Conservation (phyloP, 495 filamentous ascomycete species). For the Jackrogersella multiformis region DNA sequence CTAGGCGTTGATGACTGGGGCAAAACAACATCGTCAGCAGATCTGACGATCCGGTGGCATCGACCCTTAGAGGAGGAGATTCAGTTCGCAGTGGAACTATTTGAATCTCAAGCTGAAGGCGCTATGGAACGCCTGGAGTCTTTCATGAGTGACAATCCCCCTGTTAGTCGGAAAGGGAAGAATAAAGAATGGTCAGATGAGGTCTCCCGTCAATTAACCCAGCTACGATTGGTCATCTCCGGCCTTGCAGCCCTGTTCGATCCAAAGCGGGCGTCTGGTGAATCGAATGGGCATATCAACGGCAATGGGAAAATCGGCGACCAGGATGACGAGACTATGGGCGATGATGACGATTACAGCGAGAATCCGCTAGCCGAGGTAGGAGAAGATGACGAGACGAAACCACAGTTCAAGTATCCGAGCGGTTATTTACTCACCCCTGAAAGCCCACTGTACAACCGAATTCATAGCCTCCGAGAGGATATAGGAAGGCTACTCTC, state of each 20-base stretch:
- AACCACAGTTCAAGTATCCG: conserved; percentile 82
- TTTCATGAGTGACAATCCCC: conserved; percentile 80
- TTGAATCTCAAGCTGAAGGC: conserved; percentile 75
- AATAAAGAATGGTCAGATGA: conserved; percentile 99
- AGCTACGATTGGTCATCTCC: conserved; percentile 84
- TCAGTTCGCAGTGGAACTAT: conserved; percentile 86
- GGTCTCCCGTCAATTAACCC: conserved; percentile 85
- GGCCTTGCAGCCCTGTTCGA: conserved; percentile 91
- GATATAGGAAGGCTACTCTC: conserved; percentile 82
- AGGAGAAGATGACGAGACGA: conserved; percentile 82
- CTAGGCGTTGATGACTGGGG: conserved; percentile 80
- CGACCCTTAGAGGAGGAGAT: conserved; percentile 80
- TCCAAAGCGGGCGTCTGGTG: conserved; percentile 70
- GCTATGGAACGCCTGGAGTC: conserved; percentile 68
- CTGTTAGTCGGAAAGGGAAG: conserved; percentile 90
- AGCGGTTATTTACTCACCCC: conserved; percentile 83
- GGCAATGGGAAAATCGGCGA: conserved; percentile 49
- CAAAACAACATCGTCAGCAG: conserved; percentile 69
- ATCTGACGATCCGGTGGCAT: conserved; percentile 91
- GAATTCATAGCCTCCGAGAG: conserved; percentile 82
- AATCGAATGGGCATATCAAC: conserved; percentile 44
- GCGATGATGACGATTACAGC: conserved; percentile 65
- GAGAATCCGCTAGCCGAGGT: conserved; percentile 72
- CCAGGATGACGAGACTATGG: conserved; percentile 58
- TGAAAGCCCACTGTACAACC: conserved; percentile 67